Evolutionary conservation across 345 rosid species (phyloP), one percentile per base, ranked within the genome.

Genomic region (Eucalyptus globulus): DNA sequence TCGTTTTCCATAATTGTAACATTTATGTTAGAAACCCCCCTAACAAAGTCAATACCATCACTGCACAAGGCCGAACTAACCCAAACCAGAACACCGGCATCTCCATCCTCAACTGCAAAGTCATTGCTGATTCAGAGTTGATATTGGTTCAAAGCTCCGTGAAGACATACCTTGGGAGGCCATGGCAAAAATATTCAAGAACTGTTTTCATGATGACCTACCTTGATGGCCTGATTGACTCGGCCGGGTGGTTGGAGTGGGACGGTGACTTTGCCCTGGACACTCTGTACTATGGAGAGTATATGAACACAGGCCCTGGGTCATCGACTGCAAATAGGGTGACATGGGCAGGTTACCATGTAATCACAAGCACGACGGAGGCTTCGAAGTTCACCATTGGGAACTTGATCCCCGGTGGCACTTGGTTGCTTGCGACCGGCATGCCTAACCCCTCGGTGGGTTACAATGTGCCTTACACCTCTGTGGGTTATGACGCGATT

Each of bases 81-180:
- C 96, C 94, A 11, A 95, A 95, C 89, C 93, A 94, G 87, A 95
- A 95, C 88, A 95, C 95, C 14, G 95, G 96, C 44, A 94, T 95
- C 56, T 92, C 95, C 3, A 93, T 95, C 91, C 95, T 94, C 16
- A 91, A 94, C 26, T 93, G 94, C 50, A 88, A 93, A 44, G 93
- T 94, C 80, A 92, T 92, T 10, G 95, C 97, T 12, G 93, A 94
- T 58, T 87, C 94, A 10, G 95, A 94, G 86, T 94, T 95, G 14
- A 86, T 40, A 50, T 93, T 95, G 12, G 93, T 93, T 72, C 91
- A 91, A 15, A 92, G 94, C 88, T 93, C 97, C 11, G 93, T 94
- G 67, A 92, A 92, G 53, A 94, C 96, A 22, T 95, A 87, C 89
- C 87, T 95, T 29, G 97, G 96, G 6, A 76, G 96, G 67, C 97